Evolutionary conservation across 2,329 filamentous ascomycete genomes (phyloP), one percentile per base, ranked within the genome.

Genomic region (Aspergillus sp.): DNA sequence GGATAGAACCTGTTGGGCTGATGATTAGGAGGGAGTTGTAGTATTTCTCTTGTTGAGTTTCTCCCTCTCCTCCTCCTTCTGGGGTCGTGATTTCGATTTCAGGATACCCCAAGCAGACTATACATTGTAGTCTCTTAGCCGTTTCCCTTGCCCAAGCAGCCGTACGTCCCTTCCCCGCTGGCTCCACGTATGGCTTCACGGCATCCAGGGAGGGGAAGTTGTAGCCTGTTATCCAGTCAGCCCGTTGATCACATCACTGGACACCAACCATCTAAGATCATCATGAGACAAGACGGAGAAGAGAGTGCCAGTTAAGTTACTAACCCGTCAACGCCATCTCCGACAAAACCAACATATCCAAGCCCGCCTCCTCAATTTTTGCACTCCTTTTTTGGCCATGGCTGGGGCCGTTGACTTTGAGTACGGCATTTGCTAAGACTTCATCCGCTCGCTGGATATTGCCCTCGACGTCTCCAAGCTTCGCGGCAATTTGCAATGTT

Each of bases 61-160:
- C n/a, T 45, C 61, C 28, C 56, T 31, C 2, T 38, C 45, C n/a
- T 57, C 49, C n/a, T 45, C 61, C 28, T 54, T 31, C 1, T 38
- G 56, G 19, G 1, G 46, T 50, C 38, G 58, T 53, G 31, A 51
- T 59, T 48, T 71, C 73, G 15, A 81, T 70, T 66, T 89, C 87
- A 0, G 87, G 86, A 66, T 89, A 89, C 30, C 87, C 87, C 46
- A 88, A 81, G 41, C 84, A 87, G n/a, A 89, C 85, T 62, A 85
- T 83, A 71, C 86, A 89, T 34, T 77, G 74, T 56, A 86, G 77
- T 30, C 81, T 79, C 47, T 72, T 74, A n/a, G 87, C 87, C 13
- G 82, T 84, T 53, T 80, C 75, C 22, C 79, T 78, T 3, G 87
- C 87, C 87, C 87, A 89, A 67, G 78, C 71, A 11, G 85, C 84